These are phyloP conservation scores for Mycena indigotica DNA, from an alignment of 768 basidiomycete genomes.

Conservation along the genomic window DNA sequence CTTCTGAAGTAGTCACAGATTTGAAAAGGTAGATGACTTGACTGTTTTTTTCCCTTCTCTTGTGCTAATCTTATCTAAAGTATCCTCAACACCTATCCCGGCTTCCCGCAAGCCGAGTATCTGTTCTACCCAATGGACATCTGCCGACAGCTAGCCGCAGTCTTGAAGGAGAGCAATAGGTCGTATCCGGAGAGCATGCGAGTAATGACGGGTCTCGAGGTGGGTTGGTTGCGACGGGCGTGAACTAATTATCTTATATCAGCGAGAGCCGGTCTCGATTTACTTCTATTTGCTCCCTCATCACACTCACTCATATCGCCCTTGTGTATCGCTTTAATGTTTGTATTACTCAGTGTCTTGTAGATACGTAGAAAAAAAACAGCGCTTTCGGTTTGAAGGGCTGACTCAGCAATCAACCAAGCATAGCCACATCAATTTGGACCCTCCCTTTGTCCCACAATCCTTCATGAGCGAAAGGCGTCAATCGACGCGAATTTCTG, in stretches of 20 bases:
- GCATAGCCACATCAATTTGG: background rate
- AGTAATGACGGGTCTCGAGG: constrained; percentile 78
- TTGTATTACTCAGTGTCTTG: no score
- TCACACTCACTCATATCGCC: background rate
- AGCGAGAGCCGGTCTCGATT: background rate
- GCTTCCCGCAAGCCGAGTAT: constrained; percentile 87
- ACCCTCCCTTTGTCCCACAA: background rate
- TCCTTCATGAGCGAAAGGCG: background rate
- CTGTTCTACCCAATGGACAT: constrained; percentile 80
- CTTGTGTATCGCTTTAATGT: background rate
- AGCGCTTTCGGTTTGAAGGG: no score
- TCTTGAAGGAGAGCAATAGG: constrained; percentile 76
- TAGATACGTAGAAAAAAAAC: background rate
- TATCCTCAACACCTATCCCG: constrained; percentile 69
- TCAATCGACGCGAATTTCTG: background rate
- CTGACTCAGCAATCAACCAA: background rate
- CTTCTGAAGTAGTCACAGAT: constrained; percentile 53
- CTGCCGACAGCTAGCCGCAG: constrained; percentile 67
- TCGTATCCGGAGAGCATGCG: constrained; percentile 77
- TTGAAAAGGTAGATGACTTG: constrained; percentile 52
- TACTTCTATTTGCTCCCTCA: background rate
- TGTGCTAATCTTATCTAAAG: constrained; percentile 32
- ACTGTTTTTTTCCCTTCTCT: constrained; percentile 6
- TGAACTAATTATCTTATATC: no score
- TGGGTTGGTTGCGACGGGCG: constrained; percentile 70